Evolutionary conservation across 164 flowering plant species (phyloP), one percentile per base, ranked within the genome.

Genomic region (Warburgia ugandensis): DNA sequence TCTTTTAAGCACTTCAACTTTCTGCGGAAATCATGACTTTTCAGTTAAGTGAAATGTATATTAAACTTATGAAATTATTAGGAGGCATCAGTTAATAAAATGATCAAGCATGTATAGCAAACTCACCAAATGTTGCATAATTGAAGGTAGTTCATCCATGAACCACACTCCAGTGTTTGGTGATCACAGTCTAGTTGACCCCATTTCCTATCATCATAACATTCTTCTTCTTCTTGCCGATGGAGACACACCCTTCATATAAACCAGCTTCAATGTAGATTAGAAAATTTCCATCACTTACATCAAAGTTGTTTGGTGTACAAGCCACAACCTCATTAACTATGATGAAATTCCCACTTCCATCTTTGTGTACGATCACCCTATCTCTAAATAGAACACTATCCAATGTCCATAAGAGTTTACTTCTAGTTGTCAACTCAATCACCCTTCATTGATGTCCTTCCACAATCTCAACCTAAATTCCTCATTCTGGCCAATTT

Each of bases 191-290:
- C 55, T 48, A 33, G 28, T 64, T 64, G 19, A 67, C 61, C 0
- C 71, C 75, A 31, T 45, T 68, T 22, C 75, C 75, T 20, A 71
- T 39, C 57, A 71, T 67, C 71, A 67, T 67, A 44, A 71, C 6
- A 27, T 63, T 56, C 54, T 11, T 56, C 58, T 63, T 60, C 49
- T 52, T 67, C 44, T 52, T 66, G 3, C 35, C 50, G 25, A 70
- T 60, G 12, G 33, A 3, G 0, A 70, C 71, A 33, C 66, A 66
- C 52, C 66, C 74, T 23, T 62, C 56, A 41, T 70, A 70, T 6
- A 70, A 62, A 4, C 74, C 74, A 16, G 68, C 50, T 3, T 23
- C 54, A 3, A 70, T 32, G 28, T 52, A 60, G 32, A 70, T 70
- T 41, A 62, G 12, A 29, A 59, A 70, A 43, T 66, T 66, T 14